Conservation (phyloP, 1,139 yeast genomes). For the Sugiyamaella grinbergsii region DNA sequence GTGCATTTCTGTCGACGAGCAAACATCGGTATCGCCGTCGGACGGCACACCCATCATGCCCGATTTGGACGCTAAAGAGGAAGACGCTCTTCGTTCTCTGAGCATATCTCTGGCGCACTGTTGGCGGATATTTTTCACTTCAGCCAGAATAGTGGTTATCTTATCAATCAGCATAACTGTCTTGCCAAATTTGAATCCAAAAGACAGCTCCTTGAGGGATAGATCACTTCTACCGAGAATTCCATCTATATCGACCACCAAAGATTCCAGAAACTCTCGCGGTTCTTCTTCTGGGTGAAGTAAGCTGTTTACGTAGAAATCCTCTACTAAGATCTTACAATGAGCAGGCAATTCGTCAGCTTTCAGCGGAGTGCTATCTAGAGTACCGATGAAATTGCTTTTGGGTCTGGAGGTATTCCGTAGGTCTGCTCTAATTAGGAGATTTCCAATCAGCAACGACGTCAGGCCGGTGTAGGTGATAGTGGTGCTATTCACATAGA, state of each 20-base stretch:
- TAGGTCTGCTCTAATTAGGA: conserved; percentile 37
- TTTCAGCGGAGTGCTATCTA: conserved; percentile 38
- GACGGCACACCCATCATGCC: not conserved
- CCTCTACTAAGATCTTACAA: conserved; percentile 34
- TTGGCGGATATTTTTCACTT: conserved; percentile 19
- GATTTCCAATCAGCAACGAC: conserved; percentile 38
- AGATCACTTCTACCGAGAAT: conserved; percentile 39
- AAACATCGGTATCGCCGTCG: not conserved
- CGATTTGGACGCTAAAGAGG: not conserved
- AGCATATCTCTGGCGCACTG: conserved; percentile 17
- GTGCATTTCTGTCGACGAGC: not conserved
- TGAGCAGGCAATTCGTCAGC: conserved; percentile 39
- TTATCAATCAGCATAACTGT: conserved; percentile 26
- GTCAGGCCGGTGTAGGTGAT: conserved; percentile 35
- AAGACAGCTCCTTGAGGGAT: conserved; percentile 40
- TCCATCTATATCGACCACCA: conserved; percentile 40
- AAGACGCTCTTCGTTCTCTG: conserved; percentile 8
- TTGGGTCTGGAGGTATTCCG: conserved; percentile 28
- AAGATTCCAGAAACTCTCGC: conserved; percentile 39
- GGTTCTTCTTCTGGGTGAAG: conserved; percentile 36
- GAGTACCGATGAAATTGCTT: conserved; percentile 40
- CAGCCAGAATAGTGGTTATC: conserved; percentile 10
- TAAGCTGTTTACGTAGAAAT: conserved; percentile 37
- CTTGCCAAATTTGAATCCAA: conserved; percentile 39
- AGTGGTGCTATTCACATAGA: conserved; percentile 34